A percentile compares a stretch with the other conserved stretches of the same genome.
Evolutionary conservation across 2,329 filamentous ascomycete genomes (phyloP).

Genomic region (Rutstroemia sp.): DNA sequence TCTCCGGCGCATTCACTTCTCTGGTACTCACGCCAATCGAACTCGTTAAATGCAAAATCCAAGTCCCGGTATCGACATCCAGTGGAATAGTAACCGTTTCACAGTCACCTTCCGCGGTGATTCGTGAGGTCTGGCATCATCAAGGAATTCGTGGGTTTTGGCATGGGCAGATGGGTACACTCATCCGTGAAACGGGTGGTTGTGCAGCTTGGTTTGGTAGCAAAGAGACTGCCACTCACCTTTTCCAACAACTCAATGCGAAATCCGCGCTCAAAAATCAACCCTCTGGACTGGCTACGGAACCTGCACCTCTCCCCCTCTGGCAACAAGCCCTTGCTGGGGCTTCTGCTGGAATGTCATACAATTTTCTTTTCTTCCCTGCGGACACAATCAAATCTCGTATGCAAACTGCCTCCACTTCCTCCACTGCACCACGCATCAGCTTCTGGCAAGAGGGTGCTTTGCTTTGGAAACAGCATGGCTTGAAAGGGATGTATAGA

Average conservation of each 20-base stretch:
- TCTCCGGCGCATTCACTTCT: constrained; percentile 82
- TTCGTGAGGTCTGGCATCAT: constrained; percentile 71
- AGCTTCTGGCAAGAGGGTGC: constrained; percentile 67
- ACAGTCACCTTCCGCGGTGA: constrained; percentile 61
- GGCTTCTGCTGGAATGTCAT: constrained; percentile 81
- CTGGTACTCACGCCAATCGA: constrained; percentile 91
- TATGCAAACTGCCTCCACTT: constrained; percentile 81
- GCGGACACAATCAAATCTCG: constrained; percentile 96
- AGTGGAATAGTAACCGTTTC: constrained; percentile 37
- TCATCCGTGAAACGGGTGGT: constrained; percentile 90
- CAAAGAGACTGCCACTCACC: constrained; percentile 68
- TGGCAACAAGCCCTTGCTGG: constrained; percentile 86
- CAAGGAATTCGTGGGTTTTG: constrained; percentile 85
- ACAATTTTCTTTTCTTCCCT: constrained; percentile 96
- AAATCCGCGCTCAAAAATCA: constrained; percentile 23
- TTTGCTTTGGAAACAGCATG: constrained; percentile 74
- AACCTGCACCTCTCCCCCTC: constrained; percentile 56
- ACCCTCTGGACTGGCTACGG: constrained; percentile 5
- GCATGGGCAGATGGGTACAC: constrained; percentile 87
- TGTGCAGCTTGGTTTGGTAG: constrained; percentile 92
- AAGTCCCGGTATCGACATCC: constrained; percentile 51
- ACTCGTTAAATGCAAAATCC: constrained; percentile 97
- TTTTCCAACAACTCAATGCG: constrained; percentile 36
- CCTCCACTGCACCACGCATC: constrained; percentile 37
- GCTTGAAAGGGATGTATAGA: constrained; percentile 78